A percentile compares a stretch with the other conserved stretches of the same genome.
Conservation (phyloP, 345 rosid genomes). For the Psidium friedrichsthalianum region DNA sequence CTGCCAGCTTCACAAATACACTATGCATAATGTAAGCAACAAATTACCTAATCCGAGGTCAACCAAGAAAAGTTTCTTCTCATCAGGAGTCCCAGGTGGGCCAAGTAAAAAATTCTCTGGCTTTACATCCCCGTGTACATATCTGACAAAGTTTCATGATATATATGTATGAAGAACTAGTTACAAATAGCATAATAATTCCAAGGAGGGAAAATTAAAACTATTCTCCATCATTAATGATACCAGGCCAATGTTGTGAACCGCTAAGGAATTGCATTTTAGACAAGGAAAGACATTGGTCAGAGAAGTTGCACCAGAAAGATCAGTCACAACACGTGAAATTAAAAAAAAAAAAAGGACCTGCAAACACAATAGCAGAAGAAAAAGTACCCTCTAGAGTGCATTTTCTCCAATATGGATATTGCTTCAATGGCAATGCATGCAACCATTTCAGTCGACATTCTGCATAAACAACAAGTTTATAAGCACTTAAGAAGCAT, state of each 20-base stretch:
- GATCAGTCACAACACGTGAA: neutral
- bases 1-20: neutral
- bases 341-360: neutral
- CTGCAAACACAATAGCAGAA: neutral
- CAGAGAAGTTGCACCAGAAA: neutral
- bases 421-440: constrained; percentile 74
- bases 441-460: constrained; percentile 75
- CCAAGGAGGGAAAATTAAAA: neutral
- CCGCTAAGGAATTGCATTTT: neutral
- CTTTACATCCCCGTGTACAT: constrained; percentile 75
- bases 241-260: neutral
- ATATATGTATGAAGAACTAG: neutral
- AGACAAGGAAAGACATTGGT: neutral
- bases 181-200: neutral
- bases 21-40: neutral
- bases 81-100: constrained; percentile 42
- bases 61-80: constrained; percentile 50
- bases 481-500: neutral
- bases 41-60: constrained; percentile 65
- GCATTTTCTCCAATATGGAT: constrained; percentile 67
- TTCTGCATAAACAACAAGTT: constrained; percentile 23
- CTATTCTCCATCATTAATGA: neutral
- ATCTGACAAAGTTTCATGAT: constrained; percentile 11
- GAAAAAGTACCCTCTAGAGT: constrained; percentile 44
- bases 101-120: constrained; percentile 77